Evolutionary conservation across 805 yeast genomes (phyloP).

Genomic region (Wickerhamiella vanderwaltii): DNA sequence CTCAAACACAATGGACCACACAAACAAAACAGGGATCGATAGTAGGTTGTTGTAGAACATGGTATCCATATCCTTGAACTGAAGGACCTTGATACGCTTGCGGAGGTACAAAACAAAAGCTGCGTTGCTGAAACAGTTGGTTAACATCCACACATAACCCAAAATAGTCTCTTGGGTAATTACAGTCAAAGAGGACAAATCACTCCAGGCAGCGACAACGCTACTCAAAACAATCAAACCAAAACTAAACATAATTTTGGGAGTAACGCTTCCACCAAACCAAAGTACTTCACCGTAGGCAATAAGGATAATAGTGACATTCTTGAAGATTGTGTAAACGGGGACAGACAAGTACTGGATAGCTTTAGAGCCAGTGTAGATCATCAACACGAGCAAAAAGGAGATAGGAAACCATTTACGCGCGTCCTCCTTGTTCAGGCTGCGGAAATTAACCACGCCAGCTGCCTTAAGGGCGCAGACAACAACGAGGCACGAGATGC

Average conservation of each 20-base stretch:
- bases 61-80: slow-evolving; percentile 85
- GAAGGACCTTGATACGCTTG: slow-evolving; percentile 93
- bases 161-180: slow-evolving; percentile 25
- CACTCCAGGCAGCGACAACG: slow-evolving; percentile 92
- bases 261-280: slow-evolving; percentile 87
- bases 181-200: slow-evolving; percentile 34
- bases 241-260: slow-evolving; percentile 84
- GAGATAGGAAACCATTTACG: slow-evolving; percentile 93
- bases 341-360: slow-evolving; percentile 85
- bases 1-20: slow-evolving; percentile 67
- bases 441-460: slow-evolving; percentile 76
- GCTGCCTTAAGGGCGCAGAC: slow-evolving; percentile 60
- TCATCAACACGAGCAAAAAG: slow-evolving; percentile 77
- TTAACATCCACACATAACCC: slow-evolving; percentile 95
- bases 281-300: slow-evolving; percentile 97
- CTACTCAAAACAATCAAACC: slow-evolving; percentile 88
- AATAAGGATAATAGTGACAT: slow-evolving; percentile 87
- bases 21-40: slow-evolving; percentile 76
- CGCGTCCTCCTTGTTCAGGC: slow-evolving; percentile 75
- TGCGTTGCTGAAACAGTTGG: slow-evolving; percentile 90
- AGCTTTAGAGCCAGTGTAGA: slow-evolving; percentile 92
- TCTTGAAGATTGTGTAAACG: slow-evolving; percentile 95
- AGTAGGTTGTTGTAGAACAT: slow-evolving; percentile 95
- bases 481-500: slow-evolving; percentile 65
- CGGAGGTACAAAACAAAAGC: slow-evolving; percentile 89